phyloP scores from a whole-genome alignment of 2,329 filamentous ascomycete species.

The Basipetospora chlamydospora region DNA sequence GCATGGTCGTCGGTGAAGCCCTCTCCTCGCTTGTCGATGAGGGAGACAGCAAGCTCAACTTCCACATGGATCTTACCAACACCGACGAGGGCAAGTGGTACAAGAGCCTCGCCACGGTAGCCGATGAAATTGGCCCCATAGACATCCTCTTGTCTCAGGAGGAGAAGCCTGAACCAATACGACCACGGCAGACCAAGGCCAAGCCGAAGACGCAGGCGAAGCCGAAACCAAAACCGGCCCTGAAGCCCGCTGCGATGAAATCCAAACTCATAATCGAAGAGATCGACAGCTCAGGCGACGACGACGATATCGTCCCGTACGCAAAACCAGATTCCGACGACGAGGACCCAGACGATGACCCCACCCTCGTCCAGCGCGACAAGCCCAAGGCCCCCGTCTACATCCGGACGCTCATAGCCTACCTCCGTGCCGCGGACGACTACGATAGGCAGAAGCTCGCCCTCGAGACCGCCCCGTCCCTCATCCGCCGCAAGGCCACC shows the following conservation, averaged over 20 bases:
- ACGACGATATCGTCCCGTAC: slow-evolving; percentile 61
- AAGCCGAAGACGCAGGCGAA: too few species aligned
- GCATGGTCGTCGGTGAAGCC: slow-evolving; percentile 74
- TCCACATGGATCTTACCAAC: slow-evolving; percentile 67
- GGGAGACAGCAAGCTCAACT: slow-evolving; percentile 59
- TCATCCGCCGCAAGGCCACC: slow-evolving; percentile 78
- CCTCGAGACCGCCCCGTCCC: slow-evolving; percentile 56
- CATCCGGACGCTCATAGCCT: slow-evolving; percentile 67
- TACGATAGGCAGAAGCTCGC: slow-evolving; percentile 75
- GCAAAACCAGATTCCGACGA: slow-evolving; percentile 76
- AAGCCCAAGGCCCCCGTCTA: slow-evolving; percentile 81
- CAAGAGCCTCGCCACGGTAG: slow-evolving; percentile 45
- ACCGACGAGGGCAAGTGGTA: slow-evolving; percentile 63
- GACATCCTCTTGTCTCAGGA: slow-evolving; percentile 26
- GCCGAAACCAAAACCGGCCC: slow-evolving; percentile 15
- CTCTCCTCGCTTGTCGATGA: slow-evolving; percentile 50
- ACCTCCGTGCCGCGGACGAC: slow-evolving; percentile 66
- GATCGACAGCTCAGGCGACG: slow-evolving; percentile 43
- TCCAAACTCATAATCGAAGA: slow-evolving; percentile 48
- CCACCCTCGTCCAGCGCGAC: slow-evolving; percentile 69
- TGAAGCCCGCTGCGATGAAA: slow-evolving; percentile 13
- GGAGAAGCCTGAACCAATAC: too few species aligned
- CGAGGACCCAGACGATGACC: slow-evolving; percentile 87
- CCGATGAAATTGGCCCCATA: slow-evolving; percentile 48
- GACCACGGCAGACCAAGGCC: too few species aligned